These are phyloP conservation scores for Dioscorea dumetorum DNA, from an alignment of 106 monocot genomes.

Conservation along the genomic window DNA sequence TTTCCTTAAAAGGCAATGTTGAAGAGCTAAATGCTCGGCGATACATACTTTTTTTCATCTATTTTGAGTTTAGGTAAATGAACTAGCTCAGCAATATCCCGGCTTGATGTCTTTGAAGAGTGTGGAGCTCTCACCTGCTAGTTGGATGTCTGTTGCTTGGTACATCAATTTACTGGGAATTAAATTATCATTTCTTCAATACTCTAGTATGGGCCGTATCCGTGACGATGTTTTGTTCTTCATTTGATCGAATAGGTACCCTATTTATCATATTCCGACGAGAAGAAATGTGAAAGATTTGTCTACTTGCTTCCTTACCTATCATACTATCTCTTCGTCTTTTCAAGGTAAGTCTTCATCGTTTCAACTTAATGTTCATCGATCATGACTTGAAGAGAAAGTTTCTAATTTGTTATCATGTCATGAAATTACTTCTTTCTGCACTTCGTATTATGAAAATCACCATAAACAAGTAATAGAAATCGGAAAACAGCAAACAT, in stretches of 20 bases:
- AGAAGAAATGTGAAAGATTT: slow-evolving; percentile 32
- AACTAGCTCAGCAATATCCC: slow-evolving; percentile 42
- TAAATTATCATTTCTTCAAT: background rate
- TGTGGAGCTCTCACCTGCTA: slow-evolving; percentile 72
- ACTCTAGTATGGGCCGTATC: background rate
- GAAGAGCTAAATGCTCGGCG: too few species aligned
- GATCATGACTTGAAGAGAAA: too few species aligned
- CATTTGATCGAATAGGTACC: slow-evolving; percentile 34
- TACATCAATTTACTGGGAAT: slow-evolving; percentile 12
- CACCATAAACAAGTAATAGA: too few species aligned
- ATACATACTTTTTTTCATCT: background rate
- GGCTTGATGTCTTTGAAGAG: slow-evolving; percentile 59
- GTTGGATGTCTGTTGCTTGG: slow-evolving; percentile 93
- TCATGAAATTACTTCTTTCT: too few species aligned
- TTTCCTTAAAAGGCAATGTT: background rate
- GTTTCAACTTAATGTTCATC: background rate
- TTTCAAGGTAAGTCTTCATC: slow-evolving; percentile 36
- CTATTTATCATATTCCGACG: slow-evolving; percentile 53
- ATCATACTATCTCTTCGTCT: slow-evolving; percentile 41
- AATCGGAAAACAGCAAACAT: too few species aligned
- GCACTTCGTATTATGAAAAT: too few species aligned
- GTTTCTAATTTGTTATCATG: too few species aligned
- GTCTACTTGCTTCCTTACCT: slow-evolving; percentile 55
- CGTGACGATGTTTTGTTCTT: background rate
- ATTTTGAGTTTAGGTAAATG: slow-evolving; percentile 27